Percentiles rank a stretch among this genome's conserved stretches.
These are phyloP conservation scores for Backusella liffmaniae DNA, from an alignment of 192 early-diverging fungal genomes.

Conservation along the genomic window DNA sequence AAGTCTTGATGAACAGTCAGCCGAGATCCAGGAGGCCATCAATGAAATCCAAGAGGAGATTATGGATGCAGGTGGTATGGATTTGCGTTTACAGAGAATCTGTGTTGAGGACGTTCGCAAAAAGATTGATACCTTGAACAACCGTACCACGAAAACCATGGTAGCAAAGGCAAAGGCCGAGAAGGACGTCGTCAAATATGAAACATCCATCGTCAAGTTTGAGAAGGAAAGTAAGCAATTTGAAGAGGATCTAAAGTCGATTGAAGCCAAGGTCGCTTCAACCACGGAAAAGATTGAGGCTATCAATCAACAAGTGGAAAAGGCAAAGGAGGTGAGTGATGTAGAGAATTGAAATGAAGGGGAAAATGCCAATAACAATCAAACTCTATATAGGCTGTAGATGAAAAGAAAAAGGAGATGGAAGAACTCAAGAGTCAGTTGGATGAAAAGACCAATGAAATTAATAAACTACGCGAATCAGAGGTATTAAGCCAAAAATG, in stretches of 20 bases:
- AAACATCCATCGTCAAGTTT: conserved; percentile 59
- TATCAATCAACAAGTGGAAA: conserved; percentile 8
- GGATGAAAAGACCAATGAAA: conserved; percentile 61
- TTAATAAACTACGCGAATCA: conserved; percentile 64
- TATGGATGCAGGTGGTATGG: conserved; percentile 86
- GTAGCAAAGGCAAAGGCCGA: conserved; percentile 73
- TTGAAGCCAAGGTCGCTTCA: conserved; percentile 33
- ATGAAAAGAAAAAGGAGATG: conserved; percentile 68
- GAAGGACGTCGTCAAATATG: conserved; percentile 72
- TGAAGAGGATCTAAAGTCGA: conserved; percentile 26
- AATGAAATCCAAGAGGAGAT: conserved; percentile 84
- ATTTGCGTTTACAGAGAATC: conserved; percentile 82
- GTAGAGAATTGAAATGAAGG: not conserved
- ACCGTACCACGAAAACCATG: conserved; percentile 70
- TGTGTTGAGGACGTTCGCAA: conserved; percentile 80
- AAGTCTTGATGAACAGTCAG: conserved; percentile 54
- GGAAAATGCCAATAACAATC: not conserved
- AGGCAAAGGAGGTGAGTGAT: conserved; percentile 9
- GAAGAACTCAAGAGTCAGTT: conserved; percentile 64
- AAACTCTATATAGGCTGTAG: conserved; percentile 45
- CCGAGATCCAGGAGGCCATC: conserved; percentile 76
- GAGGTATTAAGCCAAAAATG: conserved; percentile 44
- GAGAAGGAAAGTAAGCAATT: conserved; percentile 67
- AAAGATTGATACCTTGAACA: conserved; percentile 66
- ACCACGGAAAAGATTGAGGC: conserved; percentile 33